A percentile compares a stretch with the other conserved stretches of the same genome.
These are phyloP conservation scores for Echites panduratus DNA, from an alignment of 257 asterid species.

Conservation along the genomic window DNA sequence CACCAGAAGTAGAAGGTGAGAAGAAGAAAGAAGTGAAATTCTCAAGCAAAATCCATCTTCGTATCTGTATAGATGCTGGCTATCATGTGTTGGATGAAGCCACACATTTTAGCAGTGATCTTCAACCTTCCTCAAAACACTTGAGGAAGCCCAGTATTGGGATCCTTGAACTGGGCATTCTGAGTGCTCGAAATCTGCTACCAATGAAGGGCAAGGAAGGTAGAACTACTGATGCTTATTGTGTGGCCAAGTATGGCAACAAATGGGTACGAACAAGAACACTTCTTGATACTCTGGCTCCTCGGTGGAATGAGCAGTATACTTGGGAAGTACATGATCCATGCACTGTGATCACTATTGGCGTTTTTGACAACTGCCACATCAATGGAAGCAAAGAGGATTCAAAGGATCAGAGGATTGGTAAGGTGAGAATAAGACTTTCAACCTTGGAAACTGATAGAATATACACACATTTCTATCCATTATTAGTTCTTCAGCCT, in stretches of 20 bases:
- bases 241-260: conserved; percentile 95
- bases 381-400: conserved; percentile 54
- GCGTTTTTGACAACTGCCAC: conserved; percentile 80
- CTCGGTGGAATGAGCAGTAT: conserved; percentile 93
- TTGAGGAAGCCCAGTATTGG: conserved; percentile 73
- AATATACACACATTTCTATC: conserved; percentile 74
- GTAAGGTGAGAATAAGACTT: conserved; percentile 81
- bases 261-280: conserved; percentile 95
- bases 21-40: conserved; percentile 74
- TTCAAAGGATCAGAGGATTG: conserved; percentile 69
- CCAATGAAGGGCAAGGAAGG: conserved; percentile 86
- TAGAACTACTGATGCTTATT: conserved; percentile 69
- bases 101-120: conserved; percentile 73
- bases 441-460: conserved; percentile 78
- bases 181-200: conserved; percentile 59
- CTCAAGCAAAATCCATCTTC: conserved; percentile 70
- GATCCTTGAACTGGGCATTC: conserved; percentile 76
- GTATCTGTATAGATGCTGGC: conserved; percentile 61
- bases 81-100: conserved; percentile 92
- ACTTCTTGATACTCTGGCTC: conserved; percentile 59
- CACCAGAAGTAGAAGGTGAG: conserved; percentile 41
- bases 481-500: conserved; percentile 63
- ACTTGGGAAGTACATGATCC: conserved; percentile 96
- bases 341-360: conserved; percentile 75
- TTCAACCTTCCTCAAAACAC: conserved; percentile 66